Evolutionary conservation across 2,329 filamentous ascomycete species (phyloP), one percentile per base, ranked within the genome.

Genomic region (Microdochium nivale): DNA sequence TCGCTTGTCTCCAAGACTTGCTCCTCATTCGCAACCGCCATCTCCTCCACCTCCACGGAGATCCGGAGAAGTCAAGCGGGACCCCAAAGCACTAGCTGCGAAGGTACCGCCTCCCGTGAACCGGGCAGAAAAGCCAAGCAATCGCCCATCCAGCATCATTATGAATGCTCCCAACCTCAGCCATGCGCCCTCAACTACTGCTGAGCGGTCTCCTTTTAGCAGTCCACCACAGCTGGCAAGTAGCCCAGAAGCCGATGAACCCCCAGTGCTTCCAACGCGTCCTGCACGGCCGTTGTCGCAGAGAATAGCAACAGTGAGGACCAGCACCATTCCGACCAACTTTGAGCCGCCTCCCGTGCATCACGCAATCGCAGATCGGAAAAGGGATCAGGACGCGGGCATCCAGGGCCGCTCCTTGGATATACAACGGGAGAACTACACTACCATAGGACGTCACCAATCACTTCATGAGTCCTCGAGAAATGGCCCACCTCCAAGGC

Each of bases 141-240:
- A 87, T 51, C 76, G 76, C 11, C 65, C 68, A 10, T 81, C 81
- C 49, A 59, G 55, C 35, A 52, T 60, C 25, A 57, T 60, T 21
- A 58, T 59, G 35, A 61, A 60, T 52, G 62, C 60, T 5, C 58
- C 61, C 8, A 66, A 61, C 44, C 56, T 65, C 24, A 70, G 73
- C 40, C 52, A 58, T 55, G 65, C 57, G 61, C 68, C 56, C 44
- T 60, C 71, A 60, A 32, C 72, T 63, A 46, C 68, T 62, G 66
- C 73, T 54, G 70, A 73, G 61, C 63, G 83, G 0, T 96, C 92
- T 1, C 91, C 92, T 0, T 96, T 96, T 63, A 90, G 77, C 61
- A 96, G 90, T 33, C 90, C 90, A 19, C 90, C 91, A 0, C 84
- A 83, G 58, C 92, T 86, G 62, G 79, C 81, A 3, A 83, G 80